Conservation (phyloP, 495 filamentous ascomycete species). For the Penicillium maclennaniae region DNA sequence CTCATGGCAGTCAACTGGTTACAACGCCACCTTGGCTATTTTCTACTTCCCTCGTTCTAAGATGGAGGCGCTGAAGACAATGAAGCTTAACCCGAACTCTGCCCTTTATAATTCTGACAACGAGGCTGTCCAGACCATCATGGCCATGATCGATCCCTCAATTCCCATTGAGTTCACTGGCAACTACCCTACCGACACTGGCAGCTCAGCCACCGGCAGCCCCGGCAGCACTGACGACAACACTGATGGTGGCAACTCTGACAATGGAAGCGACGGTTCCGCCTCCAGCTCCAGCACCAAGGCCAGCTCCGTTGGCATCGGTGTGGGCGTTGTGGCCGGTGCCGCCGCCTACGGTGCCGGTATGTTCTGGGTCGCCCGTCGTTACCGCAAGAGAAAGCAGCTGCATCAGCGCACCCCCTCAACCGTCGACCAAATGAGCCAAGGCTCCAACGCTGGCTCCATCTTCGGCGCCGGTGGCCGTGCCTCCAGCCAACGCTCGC, state of each 20-base stretch:
- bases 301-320: slow-evolving; percentile 80
- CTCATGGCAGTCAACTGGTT: slow-evolving; percentile 63
- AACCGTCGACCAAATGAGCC: slow-evolving; percentile 49
- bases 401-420: slow-evolving; percentile 72
- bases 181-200: slow-evolving; percentile 33
- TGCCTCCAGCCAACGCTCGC: slow-evolving; percentile 60
- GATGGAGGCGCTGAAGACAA: slow-evolving; percentile 57
- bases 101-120: slow-evolving; percentile 62
- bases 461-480: slow-evolving; percentile 40
- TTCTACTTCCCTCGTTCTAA: slow-evolving; percentile 66
- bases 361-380: slow-evolving; percentile 92
- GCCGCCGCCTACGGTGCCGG: slow-evolving; percentile 94
- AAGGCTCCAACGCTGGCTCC: slow-evolving; percentile 32
- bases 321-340: slow-evolving; percentile 69
- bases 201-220: slow-evolving; percentile 11
- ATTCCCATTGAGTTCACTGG: slow-evolving; percentile 71
- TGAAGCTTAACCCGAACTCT: slow-evolving; percentile 65
- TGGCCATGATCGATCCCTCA: slow-evolving; percentile 76
- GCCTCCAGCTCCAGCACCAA: slow-evolving; percentile 50
- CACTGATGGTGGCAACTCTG: slow-evolving; percentile 29
- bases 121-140: slow-evolving; percentile 59
- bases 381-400: slow-evolving; percentile 85
- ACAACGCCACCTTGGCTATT: slow-evolving; percentile 77
- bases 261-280: slow-evolving; percentile 40
- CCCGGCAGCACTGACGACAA: slow-evolving; percentile 16